Percentiles rank a stretch among this genome's conserved stretches.
Conservation (phyloP, 1,284 basidiomycete species). For the Fomitopsis betulina region DNA sequence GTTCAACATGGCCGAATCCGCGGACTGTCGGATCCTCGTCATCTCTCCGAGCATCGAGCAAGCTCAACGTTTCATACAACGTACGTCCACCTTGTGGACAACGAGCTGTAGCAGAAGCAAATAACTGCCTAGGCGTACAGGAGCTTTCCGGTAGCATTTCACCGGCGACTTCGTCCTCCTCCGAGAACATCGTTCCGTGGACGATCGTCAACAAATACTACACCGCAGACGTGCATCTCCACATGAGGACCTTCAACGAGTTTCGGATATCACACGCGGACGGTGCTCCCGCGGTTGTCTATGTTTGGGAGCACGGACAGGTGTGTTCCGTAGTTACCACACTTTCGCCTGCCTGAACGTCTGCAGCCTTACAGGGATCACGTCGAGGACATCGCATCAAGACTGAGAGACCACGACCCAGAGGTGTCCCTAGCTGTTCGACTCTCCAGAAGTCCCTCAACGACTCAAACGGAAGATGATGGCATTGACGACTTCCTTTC, state of each 20-base stretch:
- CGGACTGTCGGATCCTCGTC: slow-evolving; percentile 43
- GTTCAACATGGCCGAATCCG: slow-evolving; percentile 8
- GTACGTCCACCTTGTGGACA: slow-evolving; percentile 32
- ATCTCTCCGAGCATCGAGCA: slow-evolving; percentile 38
- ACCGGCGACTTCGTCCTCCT: slow-evolving; percentile 8
- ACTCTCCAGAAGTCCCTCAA: slow-evolving; percentile 26
- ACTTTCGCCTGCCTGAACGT: slow-evolving; percentile 6
- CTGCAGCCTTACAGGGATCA: slow-evolving; percentile 48
- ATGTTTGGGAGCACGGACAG: slow-evolving; percentile 63
- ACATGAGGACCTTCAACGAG: slow-evolving; percentile 24
- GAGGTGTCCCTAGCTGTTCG: slow-evolving; percentile 71
- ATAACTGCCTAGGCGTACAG: slow-evolving; percentile 22
- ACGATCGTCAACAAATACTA: slow-evolving; percentile 85
- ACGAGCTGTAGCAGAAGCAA: slow-evolving; percentile 12
- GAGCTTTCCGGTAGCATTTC: slow-evolving; percentile 12
- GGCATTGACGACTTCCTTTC: slow-evolving; percentile 62
- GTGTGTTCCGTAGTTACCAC: slow-evolving; percentile 33
- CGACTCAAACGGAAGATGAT: slow-evolving; percentile 35
- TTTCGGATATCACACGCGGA: slow-evolving; percentile 28
- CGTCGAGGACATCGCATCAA: slow-evolving; percentile 43
- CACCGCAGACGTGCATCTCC: slow-evolving; percentile 70
- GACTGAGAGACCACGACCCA: slow-evolving; percentile 45
- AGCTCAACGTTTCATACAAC: slow-evolving; percentile 40
- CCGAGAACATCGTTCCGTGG: slow-evolving; percentile 50
- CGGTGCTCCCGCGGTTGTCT: slow-evolving; percentile 67